Evolutionary conservation across 1,284 basidiomycete genomes (phyloP).

Genomic region (Rhodotorula sp.): DNA sequence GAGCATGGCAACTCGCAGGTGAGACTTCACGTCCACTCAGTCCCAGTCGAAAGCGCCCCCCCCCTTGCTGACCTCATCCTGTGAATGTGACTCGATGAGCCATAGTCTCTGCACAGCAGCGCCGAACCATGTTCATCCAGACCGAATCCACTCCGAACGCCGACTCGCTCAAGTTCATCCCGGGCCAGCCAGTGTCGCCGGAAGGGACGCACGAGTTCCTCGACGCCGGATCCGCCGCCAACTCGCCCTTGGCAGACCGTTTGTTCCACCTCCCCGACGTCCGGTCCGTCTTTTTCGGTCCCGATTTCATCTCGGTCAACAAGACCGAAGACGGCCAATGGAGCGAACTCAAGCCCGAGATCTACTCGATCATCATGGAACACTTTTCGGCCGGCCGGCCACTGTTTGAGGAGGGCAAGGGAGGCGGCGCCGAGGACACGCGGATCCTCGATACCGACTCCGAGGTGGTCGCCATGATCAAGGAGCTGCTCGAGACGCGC

Average conservation of each 20-base stretch:
- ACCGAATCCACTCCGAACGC: slow-evolving; percentile 97
- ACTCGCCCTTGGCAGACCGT: slow-evolving; percentile 85
- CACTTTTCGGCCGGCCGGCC: slow-evolving; percentile 85
- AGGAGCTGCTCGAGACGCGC: slow-evolving; percentile 91
- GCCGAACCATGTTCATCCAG: slow-evolving; percentile 75
- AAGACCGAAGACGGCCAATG: slow-evolving; percentile 84
- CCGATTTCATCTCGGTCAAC: slow-evolving; percentile 95
- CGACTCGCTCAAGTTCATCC: slow-evolving; percentile 97
- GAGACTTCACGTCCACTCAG: not conserved
- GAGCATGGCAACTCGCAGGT: slow-evolving; percentile 9
- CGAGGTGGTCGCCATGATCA: slow-evolving; percentile 99
- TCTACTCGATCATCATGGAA: slow-evolving; percentile 97
- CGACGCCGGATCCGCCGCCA: slow-evolving; percentile 75
- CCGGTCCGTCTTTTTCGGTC: slow-evolving; percentile 85
- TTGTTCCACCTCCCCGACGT: slow-evolving; percentile 93
- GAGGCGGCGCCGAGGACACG: slow-evolving; percentile 89
- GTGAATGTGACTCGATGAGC: not conserved
- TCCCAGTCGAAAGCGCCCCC: not conserved
- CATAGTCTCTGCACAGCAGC: not conserved
- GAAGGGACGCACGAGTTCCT: slow-evolving; percentile 86
- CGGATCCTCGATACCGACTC: slow-evolving; percentile 90
- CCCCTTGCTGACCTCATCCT: slow-evolving; percentile 9
- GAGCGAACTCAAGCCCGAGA: slow-evolving; percentile 93
- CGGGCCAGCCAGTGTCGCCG: slow-evolving; percentile 82
- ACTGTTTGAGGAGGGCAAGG: slow-evolving; percentile 65